phyloP scores from a whole-genome alignment of 2,329 filamentous ascomycete genomes.

The Arthroderma sp. region DNA sequence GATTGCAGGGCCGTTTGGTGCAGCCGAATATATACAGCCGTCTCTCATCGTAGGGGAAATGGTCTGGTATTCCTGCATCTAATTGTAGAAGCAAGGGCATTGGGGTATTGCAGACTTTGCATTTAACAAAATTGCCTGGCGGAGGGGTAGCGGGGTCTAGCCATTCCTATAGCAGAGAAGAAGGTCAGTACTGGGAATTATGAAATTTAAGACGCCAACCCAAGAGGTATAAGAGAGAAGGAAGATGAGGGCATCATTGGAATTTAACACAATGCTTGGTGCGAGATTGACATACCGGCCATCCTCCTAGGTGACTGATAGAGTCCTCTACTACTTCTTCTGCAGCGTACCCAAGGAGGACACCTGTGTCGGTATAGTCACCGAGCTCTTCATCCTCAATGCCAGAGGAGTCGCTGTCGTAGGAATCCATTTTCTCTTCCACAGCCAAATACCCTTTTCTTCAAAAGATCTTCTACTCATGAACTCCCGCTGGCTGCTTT shows the following conservation, averaged over 20 bases:
- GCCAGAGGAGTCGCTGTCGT: constrained; percentile 76
- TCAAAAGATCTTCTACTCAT: neutral
- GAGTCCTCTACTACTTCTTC: constrained; percentile 66
- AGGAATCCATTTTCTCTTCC: constrained; percentile 38
- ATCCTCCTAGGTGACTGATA: constrained; percentile 77
- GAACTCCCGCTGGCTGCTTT: neutral
- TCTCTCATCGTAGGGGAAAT: constrained; percentile 75
- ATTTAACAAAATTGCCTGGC: constrained; percentile 64
- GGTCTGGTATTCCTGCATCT: constrained; percentile 75
- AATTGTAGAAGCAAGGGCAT: constrained; percentile 82
- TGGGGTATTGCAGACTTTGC: constrained; percentile 70
- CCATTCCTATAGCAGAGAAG: constrained; percentile 54
- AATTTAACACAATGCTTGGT: neutral
- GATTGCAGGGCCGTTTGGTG: constrained; percentile 60
- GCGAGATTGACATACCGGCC: constrained; percentile 50
- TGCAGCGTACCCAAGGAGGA: constrained; percentile 79
- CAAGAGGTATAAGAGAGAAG: neutral
- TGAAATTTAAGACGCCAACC: neutral
- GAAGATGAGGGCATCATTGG: neutral
- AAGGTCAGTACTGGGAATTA: neutral
- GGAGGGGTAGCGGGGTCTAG: constrained; percentile 58
- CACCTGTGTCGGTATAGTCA: constrained; percentile 52
- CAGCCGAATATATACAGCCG: constrained; percentile 81
- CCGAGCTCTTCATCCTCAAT: constrained; percentile 44
- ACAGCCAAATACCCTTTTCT: neutral